A percentile compares a stretch with the other conserved stretches of the same genome.
These are phyloP conservation scores for Arabidopsis lyrata DNA, from an alignment of 441 rosid species.

Conservation along the genomic window DNA sequence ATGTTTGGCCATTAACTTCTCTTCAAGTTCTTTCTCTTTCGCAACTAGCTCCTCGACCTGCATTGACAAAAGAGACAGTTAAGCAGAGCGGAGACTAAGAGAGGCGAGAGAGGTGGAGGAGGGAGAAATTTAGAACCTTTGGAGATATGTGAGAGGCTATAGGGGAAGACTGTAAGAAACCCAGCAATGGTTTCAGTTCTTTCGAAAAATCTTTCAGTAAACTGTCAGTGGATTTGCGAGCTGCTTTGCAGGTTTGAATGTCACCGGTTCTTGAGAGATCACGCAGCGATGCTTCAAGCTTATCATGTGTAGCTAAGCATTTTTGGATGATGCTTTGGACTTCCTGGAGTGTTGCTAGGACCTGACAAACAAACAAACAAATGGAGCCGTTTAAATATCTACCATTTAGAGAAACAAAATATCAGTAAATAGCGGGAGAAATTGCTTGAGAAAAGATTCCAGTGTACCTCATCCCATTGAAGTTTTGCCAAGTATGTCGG, in stretches of 20 bases:
- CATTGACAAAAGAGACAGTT: neutral
- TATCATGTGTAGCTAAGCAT: conserved; percentile 76
- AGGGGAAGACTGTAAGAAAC: conserved; percentile 76
- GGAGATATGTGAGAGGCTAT: conserved; percentile 74
- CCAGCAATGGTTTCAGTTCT: conserved; percentile 67
- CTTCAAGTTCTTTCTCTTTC: conserved; percentile 90
- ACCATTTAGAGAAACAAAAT: conserved; percentile 14
- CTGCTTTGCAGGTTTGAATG: conserved; percentile 87
- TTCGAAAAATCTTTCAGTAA: conserved; percentile 78
- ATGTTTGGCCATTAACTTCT: conserved; percentile 82
- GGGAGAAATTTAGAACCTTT: conserved; percentile 59
- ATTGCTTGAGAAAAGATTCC: conserved; percentile 1
- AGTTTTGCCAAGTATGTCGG: conserved; percentile 86
- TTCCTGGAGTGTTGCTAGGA: conserved; percentile 75
- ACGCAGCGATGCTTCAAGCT: conserved; percentile 84
- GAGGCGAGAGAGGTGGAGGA: neutral
- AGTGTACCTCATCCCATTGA: conserved; percentile 91
- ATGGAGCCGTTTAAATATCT: neutral
- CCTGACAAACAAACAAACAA: conserved; percentile 54
- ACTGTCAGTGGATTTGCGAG: conserved; percentile 84
- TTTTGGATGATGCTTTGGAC: conserved; percentile 62
- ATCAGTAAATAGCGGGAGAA: conserved; percentile 1
- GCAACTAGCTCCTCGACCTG: conserved; percentile 86
- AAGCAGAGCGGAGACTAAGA: conserved; percentile 17
- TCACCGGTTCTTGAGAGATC: conserved; percentile 95